Evolutionary conservation across 805 yeast genomes (phyloP).

Genomic region (Ogataea paraovalis): DNA sequence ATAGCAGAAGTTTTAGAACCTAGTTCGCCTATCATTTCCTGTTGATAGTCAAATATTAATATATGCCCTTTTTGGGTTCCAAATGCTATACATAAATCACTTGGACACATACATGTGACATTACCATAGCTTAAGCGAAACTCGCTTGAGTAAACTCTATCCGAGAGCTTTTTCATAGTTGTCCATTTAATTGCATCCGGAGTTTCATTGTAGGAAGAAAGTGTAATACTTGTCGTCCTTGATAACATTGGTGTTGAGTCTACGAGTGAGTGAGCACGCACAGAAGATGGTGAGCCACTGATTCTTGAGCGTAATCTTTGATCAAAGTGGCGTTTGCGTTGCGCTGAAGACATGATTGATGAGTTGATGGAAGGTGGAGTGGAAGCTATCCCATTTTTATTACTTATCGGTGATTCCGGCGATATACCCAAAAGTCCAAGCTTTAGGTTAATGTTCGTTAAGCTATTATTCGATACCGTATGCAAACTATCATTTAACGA

Average conservation of each 20-base stretch:
- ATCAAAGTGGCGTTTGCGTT: constrained; percentile 15
- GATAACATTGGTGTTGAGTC: background rate
- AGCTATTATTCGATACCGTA: background rate
- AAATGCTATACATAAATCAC: constrained; percentile 44
- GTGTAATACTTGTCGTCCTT: constrained; percentile 5
- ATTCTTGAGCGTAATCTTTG: constrained; percentile 19
- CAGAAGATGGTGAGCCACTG: constrained; percentile 5
- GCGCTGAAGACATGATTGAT: constrained; percentile 34
- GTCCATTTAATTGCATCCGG: constrained; percentile 27
- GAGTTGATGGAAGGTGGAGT: constrained; percentile 61
- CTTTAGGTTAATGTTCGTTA: background rate
- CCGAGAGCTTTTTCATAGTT: constrained; percentile 24
- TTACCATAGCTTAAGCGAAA: constrained; percentile 40
- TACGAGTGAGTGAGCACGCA: too few relatives aligned
- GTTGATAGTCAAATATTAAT: constrained; percentile 65
- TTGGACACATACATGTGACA: constrained; percentile 42
- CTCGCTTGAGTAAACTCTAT: constrained; percentile 16
- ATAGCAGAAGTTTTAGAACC: constrained; percentile 25
- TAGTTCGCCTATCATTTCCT: constrained; percentile 46
- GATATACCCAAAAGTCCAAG: background rate
- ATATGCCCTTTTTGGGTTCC: constrained; percentile 71
- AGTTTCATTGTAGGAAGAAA: constrained; percentile 5
- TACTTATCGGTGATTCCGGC: background rate
- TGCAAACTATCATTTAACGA: background rate
- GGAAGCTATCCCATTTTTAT: background rate